Base-by-base conservation (phyloP, 2,329 filamentous ascomycete species). In the Ceratocystiopsis minuta region DNA sequence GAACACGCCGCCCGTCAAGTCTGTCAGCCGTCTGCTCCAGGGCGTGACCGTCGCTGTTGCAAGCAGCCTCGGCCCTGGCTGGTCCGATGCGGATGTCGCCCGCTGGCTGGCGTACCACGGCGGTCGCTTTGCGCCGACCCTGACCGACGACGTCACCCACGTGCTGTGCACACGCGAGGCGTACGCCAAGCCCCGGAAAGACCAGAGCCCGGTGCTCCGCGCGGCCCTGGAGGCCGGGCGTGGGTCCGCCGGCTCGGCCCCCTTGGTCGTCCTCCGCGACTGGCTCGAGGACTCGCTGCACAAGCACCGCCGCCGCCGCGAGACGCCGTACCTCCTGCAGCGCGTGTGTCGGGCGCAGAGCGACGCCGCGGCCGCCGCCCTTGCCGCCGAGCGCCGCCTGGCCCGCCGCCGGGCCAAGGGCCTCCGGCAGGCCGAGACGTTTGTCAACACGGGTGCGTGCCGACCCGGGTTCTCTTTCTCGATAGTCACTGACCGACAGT, bases 101-200 rank as follows among this genome's bases (percentile, higher is more conserved):
- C 61, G 63, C 34, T 93, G 83, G 82, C 66, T 83, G 11, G 60
- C 62, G 4, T 53, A 63, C 4, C 72, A 80, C 44, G 75, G 72
- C 7, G 85, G 80, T 2, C 56, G 44, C 1, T 79, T 75, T 53
- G 58, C 61, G 0, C 54, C 61, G 3, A 5, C 32, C 6, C 32
- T 33, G 13, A 7, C 32, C 3, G 12, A 20, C 5, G 33, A 32
- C 16, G 72, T 79, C 11, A 93, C 85, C 0, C 85, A 93, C 57
- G 60, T 94, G 0, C 66, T 94, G 17, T 72, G 75, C 42, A 74
- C 72, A 0, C 62, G 68, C 39, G 66, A 74, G 32, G 70, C 77
- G 15, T 86, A 74, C 56, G 16, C 31, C 16, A 38, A 36, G 37
- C 44, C 44, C 3, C 31, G n/a, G 36, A 37, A 32, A 36, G n/a